Evolutionary conservation across 805 yeast species (phyloP), one percentile per base, ranked within the genome.

Genomic region (Candida railenensis): DNA sequence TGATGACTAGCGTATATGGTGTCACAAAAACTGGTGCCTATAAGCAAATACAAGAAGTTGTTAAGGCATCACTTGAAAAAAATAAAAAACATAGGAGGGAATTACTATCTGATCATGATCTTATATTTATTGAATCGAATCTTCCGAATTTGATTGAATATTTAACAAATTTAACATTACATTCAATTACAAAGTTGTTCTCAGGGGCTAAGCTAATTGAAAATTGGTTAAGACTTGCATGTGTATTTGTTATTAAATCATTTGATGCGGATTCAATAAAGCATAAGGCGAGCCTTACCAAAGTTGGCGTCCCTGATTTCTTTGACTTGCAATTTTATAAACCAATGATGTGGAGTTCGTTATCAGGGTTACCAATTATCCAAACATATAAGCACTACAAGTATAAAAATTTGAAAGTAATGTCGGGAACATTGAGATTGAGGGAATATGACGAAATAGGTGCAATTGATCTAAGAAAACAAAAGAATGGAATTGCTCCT

Each of bases 1-100:
- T 71, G 3, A 73, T 73, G 77, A 73, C 77, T 4, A 65, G 71
- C 3, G 77, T 73, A 0, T 73, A 73, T 50, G 77, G 77, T 0
- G 77, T 73, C 2, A 72, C 76, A 0, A 34, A 41, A 1, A 63
- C 43, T 52, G 77, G 77, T 0, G 76, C 71, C 1, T 48, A 58
- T 1, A 42, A 44, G 8, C 77, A 73, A 51, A 59, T 73, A n/a
- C 25, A 51, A 3, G 54, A 49, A 22, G 47, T 57, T 37, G 52
- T 65, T 20, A 51, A 58, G 34, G 66, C 59, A 4, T 41, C 58
- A 4, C 44, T 64, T 4, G 55, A 56, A 15, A 25, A 40, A 8
- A 43, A 32, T 19, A 45, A 22, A 30, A 40, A 2, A 36, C 39
- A 9, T 38, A n/a, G 18, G 22, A 25, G 16, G 20, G 40, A 37